Evolutionary conservation across 495 filamentous ascomycete genomes (phyloP).

Genomic region (Penicillium tannophilum): DNA sequence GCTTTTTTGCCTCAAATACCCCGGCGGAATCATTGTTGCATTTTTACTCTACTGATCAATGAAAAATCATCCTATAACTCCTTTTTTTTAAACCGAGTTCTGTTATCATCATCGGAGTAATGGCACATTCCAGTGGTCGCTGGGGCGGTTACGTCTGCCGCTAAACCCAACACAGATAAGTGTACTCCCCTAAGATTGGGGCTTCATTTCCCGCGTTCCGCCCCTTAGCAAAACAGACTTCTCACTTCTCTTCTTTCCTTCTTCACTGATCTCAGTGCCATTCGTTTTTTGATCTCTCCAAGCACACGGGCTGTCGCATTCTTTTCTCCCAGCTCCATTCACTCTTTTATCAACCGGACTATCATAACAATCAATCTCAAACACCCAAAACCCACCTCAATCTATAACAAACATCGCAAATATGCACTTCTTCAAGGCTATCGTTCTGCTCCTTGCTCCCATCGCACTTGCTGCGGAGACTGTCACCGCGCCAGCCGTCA

Average conservation of each 20-base stretch:
- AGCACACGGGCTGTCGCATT: conserved; percentile 42
- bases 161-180: conserved; percentile 19
- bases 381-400: conserved; percentile 11
- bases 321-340: conserved; percentile 42
- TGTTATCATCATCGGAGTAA: neutral
- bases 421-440: conserved; percentile 43
- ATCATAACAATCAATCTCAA: conserved; percentile 9
- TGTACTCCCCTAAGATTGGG: conserved; percentile 15
- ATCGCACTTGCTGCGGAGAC: conserved; percentile 36
- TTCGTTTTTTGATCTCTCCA: conserved; percentile 25
- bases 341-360: conserved; percentile 26
- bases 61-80: neutral
- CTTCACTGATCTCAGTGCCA: conserved; percentile 33
- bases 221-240: conserved; percentile 16
- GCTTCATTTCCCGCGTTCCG: conserved; percentile 23
- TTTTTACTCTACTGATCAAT: neutral
- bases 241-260: conserved; percentile 17
- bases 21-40: neutral
- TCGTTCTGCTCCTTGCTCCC: conserved; percentile 37
- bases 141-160: conserved; percentile 15
- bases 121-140: conserved; percentile 21
- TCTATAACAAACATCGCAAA: conserved; percentile 12
- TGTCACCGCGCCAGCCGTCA: conserved; percentile 13
- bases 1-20: neutral
- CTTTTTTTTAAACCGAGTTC: neutral